Percentiles rank a stretch among this genome's conserved stretches.
Conservation (phyloP, 208 protist genomes). For the Trypanosoma cruzi region DNA sequence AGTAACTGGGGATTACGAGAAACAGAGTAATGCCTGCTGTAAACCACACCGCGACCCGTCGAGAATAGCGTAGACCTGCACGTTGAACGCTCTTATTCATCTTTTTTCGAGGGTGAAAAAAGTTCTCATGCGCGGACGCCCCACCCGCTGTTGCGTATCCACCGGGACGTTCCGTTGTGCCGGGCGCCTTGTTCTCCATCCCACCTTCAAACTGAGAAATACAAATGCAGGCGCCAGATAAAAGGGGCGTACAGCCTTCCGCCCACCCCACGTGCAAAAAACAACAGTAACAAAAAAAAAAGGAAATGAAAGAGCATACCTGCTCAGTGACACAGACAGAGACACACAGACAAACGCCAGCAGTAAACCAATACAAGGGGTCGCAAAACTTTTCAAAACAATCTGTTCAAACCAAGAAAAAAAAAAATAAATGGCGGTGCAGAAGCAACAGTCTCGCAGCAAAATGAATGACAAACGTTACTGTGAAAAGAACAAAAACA, state of each 20-base stretch:
- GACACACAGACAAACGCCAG: conserved; percentile 4
- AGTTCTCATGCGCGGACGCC: conserved; percentile 65
- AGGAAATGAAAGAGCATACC: conserved; percentile 21
- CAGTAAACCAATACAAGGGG: neutral
- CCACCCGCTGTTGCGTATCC: conserved; percentile 57
- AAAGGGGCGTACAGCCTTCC: neutral
- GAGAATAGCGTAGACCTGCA: conserved; percentile 63
- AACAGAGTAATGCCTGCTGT: conserved; percentile 44
- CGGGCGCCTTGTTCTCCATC: conserved; percentile 88
- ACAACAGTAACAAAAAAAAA: conserved; percentile 9
- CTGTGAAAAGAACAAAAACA: conserved; percentile 22
- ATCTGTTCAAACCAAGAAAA: neutral
- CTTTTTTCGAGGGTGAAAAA: conserved; percentile 69
- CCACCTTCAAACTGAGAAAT: neutral
- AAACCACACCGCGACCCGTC: conserved; percentile 56
- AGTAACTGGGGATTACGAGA: conserved; percentile 56
- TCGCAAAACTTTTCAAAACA: neutral
- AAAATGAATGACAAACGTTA: conserved; percentile 19
- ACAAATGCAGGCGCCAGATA: neutral
- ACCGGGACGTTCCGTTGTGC: conserved; percentile 55
- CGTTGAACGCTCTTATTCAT: conserved; percentile 72
- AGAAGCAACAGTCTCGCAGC: conserved; percentile 5
- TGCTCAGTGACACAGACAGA: conserved; percentile 1
- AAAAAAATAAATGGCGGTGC: neutral
- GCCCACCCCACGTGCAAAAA: neutral